Percentiles rank a stretch among this genome's conserved stretches.
Evolutionary conservation across 2,329 filamentous ascomycete genomes (phyloP).

Genomic region (Chaetomiaceae sp.): DNA sequence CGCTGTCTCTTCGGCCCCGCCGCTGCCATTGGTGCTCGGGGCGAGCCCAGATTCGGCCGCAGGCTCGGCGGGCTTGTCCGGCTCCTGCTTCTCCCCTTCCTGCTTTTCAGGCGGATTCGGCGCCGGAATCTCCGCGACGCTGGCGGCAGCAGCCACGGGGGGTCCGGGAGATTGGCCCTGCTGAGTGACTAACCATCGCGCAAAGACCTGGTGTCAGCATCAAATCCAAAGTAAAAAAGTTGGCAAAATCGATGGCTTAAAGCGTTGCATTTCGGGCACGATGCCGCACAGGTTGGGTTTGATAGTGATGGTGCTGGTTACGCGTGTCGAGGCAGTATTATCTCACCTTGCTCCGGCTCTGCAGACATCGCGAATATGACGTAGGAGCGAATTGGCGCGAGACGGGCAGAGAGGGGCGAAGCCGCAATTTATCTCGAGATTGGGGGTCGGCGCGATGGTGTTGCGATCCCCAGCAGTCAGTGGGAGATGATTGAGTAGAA

Average conservation of each 20-base stretch:
- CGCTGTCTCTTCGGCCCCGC: neutral
- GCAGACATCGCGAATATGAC: conserved; percentile 29
- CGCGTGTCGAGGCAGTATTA: neutral
- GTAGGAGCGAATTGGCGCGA: conserved; percentile 19
- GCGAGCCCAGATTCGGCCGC: neutral
- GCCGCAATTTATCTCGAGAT: neutral
- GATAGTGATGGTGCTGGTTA: neutral
- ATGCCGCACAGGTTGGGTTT: neutral
- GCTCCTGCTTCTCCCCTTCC: neutral
- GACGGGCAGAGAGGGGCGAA: neutral
- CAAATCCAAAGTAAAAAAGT: neutral
- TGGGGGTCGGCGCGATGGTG: neutral
- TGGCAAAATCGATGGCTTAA: neutral
- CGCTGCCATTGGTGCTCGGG: neutral
- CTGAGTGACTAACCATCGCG: conserved; percentile 4
- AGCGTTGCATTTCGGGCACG: neutral
- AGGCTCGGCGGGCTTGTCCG: neutral
- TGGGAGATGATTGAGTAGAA: neutral
- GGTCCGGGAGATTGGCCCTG: conserved; percentile 4
- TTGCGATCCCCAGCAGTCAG: neutral
- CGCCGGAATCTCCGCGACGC: conserved; percentile 10
- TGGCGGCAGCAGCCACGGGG: conserved; percentile 9
- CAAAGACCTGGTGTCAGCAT: neutral
- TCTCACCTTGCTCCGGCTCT: conserved; percentile 26
- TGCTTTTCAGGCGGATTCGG: conserved; percentile 4